Evolutionary conservation across 2,329 filamentous ascomycete species (phyloP).

Genomic region (Bipolaris gigantea): DNA sequence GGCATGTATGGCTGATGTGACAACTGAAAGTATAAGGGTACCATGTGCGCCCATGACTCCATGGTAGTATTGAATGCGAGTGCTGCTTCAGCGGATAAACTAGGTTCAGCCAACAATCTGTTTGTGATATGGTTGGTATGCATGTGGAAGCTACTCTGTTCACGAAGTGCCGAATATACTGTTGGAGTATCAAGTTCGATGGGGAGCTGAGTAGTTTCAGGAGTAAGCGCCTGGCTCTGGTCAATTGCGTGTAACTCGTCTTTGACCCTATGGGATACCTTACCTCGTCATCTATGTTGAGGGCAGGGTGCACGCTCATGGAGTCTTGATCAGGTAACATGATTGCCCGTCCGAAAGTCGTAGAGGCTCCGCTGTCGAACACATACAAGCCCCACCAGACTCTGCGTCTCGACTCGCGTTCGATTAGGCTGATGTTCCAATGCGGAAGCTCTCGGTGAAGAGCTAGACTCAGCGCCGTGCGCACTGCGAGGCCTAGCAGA

Average conservation of each 20-base stretch:
- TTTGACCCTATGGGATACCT: neutral
- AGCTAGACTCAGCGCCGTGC: slow-evolving; percentile 29
- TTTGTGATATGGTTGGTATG: slow-evolving; percentile 32
- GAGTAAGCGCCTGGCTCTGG: slow-evolving; percentile 23
- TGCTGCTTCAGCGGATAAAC: slow-evolving; percentile 29
- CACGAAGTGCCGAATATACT: slow-evolving; percentile 24
- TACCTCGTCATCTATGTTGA: slow-evolving; percentile 30
- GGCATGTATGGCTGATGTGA: slow-evolving; percentile 9
- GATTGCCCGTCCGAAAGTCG: slow-evolving; percentile 28
- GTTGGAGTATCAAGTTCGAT: slow-evolving; percentile 22
- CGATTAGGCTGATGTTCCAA: slow-evolving; percentile 32
- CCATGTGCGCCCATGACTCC: slow-evolving; percentile 21
- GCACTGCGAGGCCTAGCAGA: slow-evolving; percentile 28
- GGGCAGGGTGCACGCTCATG: slow-evolving; percentile 29
- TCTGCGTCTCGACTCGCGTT: slow-evolving; percentile 28
- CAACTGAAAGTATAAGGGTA: slow-evolving; percentile 25
- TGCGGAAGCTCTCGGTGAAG: slow-evolving; percentile 31
- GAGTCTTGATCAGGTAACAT: slow-evolving; percentile 31
- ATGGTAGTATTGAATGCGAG: slow-evolving; percentile 23
- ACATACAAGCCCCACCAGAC: slow-evolving; percentile 33
- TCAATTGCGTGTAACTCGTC: neutral
- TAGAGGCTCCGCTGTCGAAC: slow-evolving; percentile 33
- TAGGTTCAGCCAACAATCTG: slow-evolving; percentile 27
- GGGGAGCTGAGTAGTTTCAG: slow-evolving; percentile 22
- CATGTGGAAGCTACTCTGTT: slow-evolving; percentile 28